Percentiles rank a stretch among this genome's conserved stretches.
These are phyloP conservation scores for Yamadazyma olivae DNA, from an alignment of 805 yeast genomes.

Conservation along the genomic window DNA sequence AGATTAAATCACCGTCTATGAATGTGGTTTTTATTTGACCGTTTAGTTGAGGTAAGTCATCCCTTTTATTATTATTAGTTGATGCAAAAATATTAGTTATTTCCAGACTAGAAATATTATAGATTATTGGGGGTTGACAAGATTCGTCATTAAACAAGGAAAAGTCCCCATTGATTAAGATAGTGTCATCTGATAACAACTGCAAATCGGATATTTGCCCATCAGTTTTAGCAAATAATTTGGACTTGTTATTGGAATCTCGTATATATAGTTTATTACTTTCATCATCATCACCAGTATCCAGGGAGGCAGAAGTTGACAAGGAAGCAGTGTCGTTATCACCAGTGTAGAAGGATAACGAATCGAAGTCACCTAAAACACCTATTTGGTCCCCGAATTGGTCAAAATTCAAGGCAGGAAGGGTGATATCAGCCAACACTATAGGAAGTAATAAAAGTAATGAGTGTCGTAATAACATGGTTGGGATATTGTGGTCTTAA, in stretches of 20 bases:
- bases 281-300: constrained; percentile 1
- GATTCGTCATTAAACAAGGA: constrained; percentile 25
- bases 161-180: constrained; percentile 36
- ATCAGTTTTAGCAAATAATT: constrained; percentile 25
- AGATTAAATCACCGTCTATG: constrained; percentile 48
- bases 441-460: not conserved
- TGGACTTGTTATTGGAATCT: constrained; percentile 16
- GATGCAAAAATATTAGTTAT: constrained; percentile 20
- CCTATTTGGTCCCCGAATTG: constrained; percentile 29
- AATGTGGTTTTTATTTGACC: constrained; percentile 34
- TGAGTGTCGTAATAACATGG: no score
- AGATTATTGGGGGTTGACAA: constrained; percentile 32
- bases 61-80: constrained; percentile 8
- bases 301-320: constrained; percentile 12
- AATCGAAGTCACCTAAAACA: constrained; percentile 27
- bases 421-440: constrained; percentile 3
- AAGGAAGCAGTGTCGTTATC: constrained; percentile 23
- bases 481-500: no score
- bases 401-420: constrained; percentile 21
- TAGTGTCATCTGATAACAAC: constrained; percentile 22
- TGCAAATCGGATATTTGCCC: constrained; percentile 29
- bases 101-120: constrained; percentile 24
- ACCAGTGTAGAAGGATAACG: constrained; percentile 25
- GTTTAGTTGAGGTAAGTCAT: constrained; percentile 16
- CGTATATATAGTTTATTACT: constrained; percentile 20